A percentile compares a stretch with the other conserved stretches of the same genome.
Evolutionary conservation across 371 early-diverging fungal genomes (phyloP).

Genomic region (Nosema muscidifuracis): DNA sequence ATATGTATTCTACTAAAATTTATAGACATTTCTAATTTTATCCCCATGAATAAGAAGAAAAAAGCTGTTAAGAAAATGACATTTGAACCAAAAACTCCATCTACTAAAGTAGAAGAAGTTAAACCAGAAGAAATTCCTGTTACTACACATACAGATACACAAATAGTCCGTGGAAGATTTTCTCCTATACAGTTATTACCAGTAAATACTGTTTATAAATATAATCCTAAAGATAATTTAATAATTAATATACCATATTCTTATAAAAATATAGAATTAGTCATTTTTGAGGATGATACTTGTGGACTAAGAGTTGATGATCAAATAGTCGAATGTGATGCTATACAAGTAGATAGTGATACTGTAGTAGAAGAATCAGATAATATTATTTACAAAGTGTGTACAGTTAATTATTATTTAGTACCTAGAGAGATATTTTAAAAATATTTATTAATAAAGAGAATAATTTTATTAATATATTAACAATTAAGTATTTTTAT

Average conservation of each 20-base stretch:
- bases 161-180: conserved; percentile 1
- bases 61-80: conserved; percentile 19
- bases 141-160: conserved; percentile 1
- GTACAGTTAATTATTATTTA: not conserved
- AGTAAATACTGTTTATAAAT: not conserved
- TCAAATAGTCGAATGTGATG: not conserved
- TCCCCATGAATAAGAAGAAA: conserved; percentile 29
- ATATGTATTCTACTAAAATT: too few relatives aligned
- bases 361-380: conserved; percentile 14
- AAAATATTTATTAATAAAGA: too few relatives aligned
- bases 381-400: not conserved
- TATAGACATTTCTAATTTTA: too few relatives aligned
- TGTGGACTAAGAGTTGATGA: conserved; percentile 17
- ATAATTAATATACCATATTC: conserved; percentile 13
- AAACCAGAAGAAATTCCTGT: conserved; percentile 4
- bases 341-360: conserved; percentile 5
- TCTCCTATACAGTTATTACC: not conserved
- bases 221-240: conserved; percentile 1
- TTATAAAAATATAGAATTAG: not conserved
- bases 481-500: too few relatives aligned
- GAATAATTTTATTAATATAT: too few relatives aligned
- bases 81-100: conserved; percentile 36
- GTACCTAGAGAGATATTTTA: not conserved
- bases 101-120: conserved; percentile 17
- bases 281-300: conserved; percentile 32